phyloP scores from a whole-genome alignment of 352 stramenopile genomes.

The Peronospora destructor region DNA sequence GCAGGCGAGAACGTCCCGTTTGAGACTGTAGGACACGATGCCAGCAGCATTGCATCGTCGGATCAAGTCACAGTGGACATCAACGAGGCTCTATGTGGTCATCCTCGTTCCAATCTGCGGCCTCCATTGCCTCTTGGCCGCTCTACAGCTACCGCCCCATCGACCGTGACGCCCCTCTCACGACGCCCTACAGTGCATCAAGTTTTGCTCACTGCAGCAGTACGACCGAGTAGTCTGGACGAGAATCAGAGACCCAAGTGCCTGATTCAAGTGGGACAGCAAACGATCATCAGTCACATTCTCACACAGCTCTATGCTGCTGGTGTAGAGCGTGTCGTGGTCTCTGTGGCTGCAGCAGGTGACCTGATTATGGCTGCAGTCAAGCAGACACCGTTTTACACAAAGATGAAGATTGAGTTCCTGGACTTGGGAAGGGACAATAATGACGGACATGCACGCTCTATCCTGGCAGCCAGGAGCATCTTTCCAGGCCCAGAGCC shows the following conservation, averaged over 20 bases:
- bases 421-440: conserved; percentile 64
- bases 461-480: conserved; percentile 57
- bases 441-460: conserved; percentile 60
- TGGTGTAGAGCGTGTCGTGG: conserved; percentile 68
- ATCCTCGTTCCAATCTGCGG: conserved; percentile 8
- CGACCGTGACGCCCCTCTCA: conserved; percentile 18
- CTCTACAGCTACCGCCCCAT: conserved; percentile 11
- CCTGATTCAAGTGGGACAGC: conserved; percentile 60
- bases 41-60: conserved; percentile 7
- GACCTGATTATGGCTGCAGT: conserved; percentile 53
- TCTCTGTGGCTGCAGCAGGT: conserved; percentile 59
- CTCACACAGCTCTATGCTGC: conserved; percentile 71
- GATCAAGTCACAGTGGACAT: conserved; percentile 14
- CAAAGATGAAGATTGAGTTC: conserved; percentile 81
- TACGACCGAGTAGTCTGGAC: conserved; percentile 45
- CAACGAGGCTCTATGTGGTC: conserved; percentile 1
- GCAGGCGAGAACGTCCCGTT: conserved; percentile 67
- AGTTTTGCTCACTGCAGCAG: conserved; percentile 62
- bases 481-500: conserved; percentile 52
- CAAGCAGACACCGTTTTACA: conserved; percentile 59
- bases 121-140: conserved; percentile 19
- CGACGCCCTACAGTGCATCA: conserved; percentile 31
- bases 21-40: conserved; percentile 49
- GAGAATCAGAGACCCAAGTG: conserved; percentile 57
- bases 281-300: conserved; percentile 76